Evolutionary conservation across 495 filamentous ascomycete species (phyloP).

Genomic region (Daldinia decipiens): DNA sequence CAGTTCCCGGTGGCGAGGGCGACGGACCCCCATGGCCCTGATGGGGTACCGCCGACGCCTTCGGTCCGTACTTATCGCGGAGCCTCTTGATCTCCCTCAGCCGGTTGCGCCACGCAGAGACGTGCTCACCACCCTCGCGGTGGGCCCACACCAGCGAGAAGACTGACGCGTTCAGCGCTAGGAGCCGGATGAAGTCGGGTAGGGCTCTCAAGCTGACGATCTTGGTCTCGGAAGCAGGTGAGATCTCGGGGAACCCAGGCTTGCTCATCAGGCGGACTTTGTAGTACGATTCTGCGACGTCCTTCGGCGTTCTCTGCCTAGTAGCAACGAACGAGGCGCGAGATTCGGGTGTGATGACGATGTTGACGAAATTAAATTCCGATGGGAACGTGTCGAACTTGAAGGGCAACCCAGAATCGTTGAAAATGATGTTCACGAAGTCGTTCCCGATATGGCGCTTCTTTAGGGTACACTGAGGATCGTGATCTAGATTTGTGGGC

Average conservation of each 20-base stretch:
- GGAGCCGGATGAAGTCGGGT: conserved; percentile 85
- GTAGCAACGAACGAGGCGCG: conserved; percentile 68
- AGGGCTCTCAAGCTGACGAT: conserved; percentile 82
- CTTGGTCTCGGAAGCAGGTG: conserved; percentile 86
- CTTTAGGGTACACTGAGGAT: conserved; percentile 81
- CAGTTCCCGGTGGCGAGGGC: conserved; percentile 55
- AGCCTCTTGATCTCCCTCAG: conserved; percentile 85
- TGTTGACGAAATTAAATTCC: conserved; percentile 94
- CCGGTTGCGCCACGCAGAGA: conserved; percentile 89
- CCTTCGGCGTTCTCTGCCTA: conserved; percentile 50
- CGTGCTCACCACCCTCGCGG: conserved; percentile 81
- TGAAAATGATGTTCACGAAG: conserved; percentile 97
- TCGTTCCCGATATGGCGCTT: conserved; percentile 98
- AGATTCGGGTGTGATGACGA: conserved; percentile 90
- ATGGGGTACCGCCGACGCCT: conserved; percentile 32
- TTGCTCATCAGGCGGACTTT: conserved; percentile 85
- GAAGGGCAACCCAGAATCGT: conserved; percentile 89
- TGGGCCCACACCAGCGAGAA: conserved; percentile 89
- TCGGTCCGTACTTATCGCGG: conserved; percentile 68
- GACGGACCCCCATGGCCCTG: conserved; percentile 32
- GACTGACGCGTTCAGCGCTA: conserved; percentile 92
- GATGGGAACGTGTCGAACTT: conserved; percentile 91
- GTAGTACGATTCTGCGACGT: conserved; percentile 70
- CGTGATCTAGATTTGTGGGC: conserved; percentile 82
- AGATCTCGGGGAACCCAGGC: conserved; percentile 87